Evolutionary conservation across 352 stramenopile species (phyloP).

Genomic region (Phytophthora boehmeriae): DNA sequence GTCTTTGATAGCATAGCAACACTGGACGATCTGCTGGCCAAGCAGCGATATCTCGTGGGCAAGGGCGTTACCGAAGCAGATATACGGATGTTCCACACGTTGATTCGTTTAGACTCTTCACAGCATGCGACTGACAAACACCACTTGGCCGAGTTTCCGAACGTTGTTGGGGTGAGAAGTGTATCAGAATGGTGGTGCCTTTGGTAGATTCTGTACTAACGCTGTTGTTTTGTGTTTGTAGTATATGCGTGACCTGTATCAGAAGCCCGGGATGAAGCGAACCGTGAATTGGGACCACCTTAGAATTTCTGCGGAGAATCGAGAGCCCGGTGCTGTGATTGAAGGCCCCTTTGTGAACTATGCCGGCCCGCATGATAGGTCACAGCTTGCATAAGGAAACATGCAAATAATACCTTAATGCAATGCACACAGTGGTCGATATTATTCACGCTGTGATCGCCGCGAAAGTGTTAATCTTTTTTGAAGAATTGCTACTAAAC

Average conservation of each 20-base stretch:
- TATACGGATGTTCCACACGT: constrained; percentile 38
- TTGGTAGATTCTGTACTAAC: background rate
- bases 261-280: constrained; percentile 72
- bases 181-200: too few species aligned
- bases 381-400: too few species aligned
- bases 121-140: constrained; percentile 32
- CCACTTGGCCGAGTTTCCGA: constrained; percentile 52
- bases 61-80: constrained; percentile 39
- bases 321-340: constrained; percentile 74
- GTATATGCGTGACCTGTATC: constrained; percentile 68
- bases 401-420: too few species aligned
- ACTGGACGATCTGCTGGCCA: constrained; percentile 26
- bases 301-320: constrained; percentile 85
- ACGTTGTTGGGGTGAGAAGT: constrained; percentile 27
- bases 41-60: constrained; percentile 25
- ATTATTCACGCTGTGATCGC: too few species aligned
- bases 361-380: too few species aligned
- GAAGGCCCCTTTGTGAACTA: constrained; percentile 58
- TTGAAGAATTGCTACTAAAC: too few species aligned
- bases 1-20: constrained; percentile 24
- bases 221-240: constrained; percentile 9
- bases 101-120: constrained; percentile 38
- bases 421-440: too few species aligned
- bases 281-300: constrained; percentile 91
- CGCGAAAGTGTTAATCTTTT: too few species aligned